Base-by-base conservation (phyloP, 2,329 filamentous ascomycete genomes). In the Ceratocystis harringtonii region DNA sequence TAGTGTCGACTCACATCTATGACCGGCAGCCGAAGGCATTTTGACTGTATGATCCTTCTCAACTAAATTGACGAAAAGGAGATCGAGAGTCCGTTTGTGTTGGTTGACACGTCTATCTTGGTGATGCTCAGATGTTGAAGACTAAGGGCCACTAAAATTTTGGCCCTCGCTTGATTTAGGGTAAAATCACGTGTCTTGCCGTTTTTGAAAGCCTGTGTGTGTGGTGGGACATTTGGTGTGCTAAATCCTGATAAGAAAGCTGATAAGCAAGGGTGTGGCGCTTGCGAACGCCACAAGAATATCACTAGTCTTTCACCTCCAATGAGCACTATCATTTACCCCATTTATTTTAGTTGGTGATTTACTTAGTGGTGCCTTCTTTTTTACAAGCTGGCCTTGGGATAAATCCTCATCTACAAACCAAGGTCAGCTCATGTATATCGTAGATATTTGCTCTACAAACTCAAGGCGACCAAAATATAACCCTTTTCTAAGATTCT, bases 11-110 rank as follows among this genome's bases (percentile, higher is more conserved):
- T 89, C 81, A 92, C 89, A 82, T 88, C 89, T 85, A 86, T 92
- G 88, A 80, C 88, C 88, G 77, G 87, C 82, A 85, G 90, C 88
- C 76, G 88, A 87, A 88, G 87, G 84, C 89, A 94, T 94, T 79
- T 84, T 91, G 86, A 80, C 79, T 79, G 66, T 69, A 66, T 68
- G 61, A 68, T 69, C 68, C 68, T 69, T 68, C 76, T 73, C 74
- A 75, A 78, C 75, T 76, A 73, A 75, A 72, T 71, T 74, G 72
- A 73, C 74, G 72, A 73, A 72, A 75, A 74, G 73, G 73, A 76
- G 71, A 73, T 65, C 63, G 60, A 61, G 64, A 61, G 61, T 65
- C 64, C 64, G 66, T 61, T 73, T 71, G 69, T 74, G 72, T 69
- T 74, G 70, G 71, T 70, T 71, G 66, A 68, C 52, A 68, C 66